phyloP scores from a whole-genome alignment of 441 rosid genomes.

The Brassica hybrid region DNA sequence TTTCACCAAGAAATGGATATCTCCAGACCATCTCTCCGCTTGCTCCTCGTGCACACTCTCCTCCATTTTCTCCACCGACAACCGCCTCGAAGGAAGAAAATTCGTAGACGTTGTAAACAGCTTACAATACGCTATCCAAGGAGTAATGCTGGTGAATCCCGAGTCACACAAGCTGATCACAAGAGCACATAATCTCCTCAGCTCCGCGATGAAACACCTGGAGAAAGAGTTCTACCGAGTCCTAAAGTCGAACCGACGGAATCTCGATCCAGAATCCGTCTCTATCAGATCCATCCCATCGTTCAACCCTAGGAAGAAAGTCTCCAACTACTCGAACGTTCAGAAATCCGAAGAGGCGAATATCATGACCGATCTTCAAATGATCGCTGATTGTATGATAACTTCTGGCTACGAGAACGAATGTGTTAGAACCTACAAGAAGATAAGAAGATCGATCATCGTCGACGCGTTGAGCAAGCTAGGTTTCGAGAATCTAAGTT shows the following conservation, averaged over 20 bases:
- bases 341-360: constrained; percentile 52
- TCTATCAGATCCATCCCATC: constrained; percentile 53
- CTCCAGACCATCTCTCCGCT: constrained; percentile 31
- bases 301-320: constrained; percentile 48
- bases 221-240: constrained; percentile 71
- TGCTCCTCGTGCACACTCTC: constrained; percentile 46
- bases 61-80: constrained; percentile 50
- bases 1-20: constrained; percentile 53
- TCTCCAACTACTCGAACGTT: constrained; percentile 26
- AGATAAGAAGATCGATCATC: constrained; percentile 64
- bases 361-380: constrained; percentile 62
- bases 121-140: constrained; percentile 67
- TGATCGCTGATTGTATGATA: constrained; percentile 87
- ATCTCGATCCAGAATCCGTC: constrained; percentile 57
- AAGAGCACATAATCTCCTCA: constrained; percentile 59
- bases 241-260: constrained; percentile 50
- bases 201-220: constrained; percentile 68
- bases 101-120: constrained; percentile 49
- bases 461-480: constrained; percentile 62
- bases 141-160: constrained; percentile 42
- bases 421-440: constrained; percentile 59
- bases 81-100: constrained; percentile 56
- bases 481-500: constrained; percentile 55
- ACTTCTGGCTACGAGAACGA: constrained; percentile 68
- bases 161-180: constrained; percentile 51